These are phyloP conservation scores for Chaetomium globosum DNA, from an alignment of 2,329 filamentous ascomycete genomes.

Conservation along the genomic window DNA sequence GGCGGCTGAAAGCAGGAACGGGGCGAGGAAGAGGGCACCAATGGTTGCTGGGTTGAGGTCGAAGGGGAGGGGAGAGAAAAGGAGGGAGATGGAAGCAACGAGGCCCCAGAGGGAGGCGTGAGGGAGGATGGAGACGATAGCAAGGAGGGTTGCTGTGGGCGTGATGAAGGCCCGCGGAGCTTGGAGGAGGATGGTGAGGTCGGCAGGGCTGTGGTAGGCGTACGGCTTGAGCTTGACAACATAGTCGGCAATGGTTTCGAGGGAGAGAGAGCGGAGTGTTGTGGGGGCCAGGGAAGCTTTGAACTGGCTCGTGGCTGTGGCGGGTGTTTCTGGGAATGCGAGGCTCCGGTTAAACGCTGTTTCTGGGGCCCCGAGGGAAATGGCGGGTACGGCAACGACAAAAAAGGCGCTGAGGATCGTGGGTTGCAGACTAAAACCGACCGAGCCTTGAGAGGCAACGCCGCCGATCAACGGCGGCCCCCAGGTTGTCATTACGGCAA, in stretches of 20 bases:
- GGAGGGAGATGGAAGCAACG: conserved; percentile 49
- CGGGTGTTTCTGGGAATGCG: conserved; percentile 35
- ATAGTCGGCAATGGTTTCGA: conserved; percentile 44
- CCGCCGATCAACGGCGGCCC: conserved; percentile 59
- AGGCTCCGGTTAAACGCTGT: conserved; percentile 53
- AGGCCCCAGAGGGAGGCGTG: conserved; percentile 53
- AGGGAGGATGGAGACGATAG: conserved; percentile 51
- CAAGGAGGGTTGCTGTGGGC: conserved; percentile 54
- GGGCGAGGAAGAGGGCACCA: conserved; percentile 51
- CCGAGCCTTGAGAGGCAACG: conserved; percentile 46
- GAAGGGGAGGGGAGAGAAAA: conserved; percentile 52
- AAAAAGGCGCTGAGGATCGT: conserved; percentile 55
- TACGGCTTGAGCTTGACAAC: conserved; percentile 46
- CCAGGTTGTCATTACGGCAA: conserved; percentile 54
- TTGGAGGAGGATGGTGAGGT: conserved; percentile 46
- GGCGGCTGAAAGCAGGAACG: conserved; percentile 48
- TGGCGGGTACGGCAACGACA: conserved; percentile 50
- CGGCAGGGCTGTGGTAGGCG: conserved; percentile 43
- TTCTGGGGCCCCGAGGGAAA: conserved; percentile 55
- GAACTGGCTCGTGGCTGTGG: conserved; percentile 36
- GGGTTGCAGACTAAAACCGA: conserved; percentile 53
- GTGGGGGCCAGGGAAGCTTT: conserved; percentile 37
- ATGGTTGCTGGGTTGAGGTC: conserved; percentile 45
- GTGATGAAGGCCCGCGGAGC: conserved; percentile 52
- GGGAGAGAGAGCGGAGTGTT: conserved; percentile 39